Evolutionary conservation across 768 basidiomycete genomes (phyloP).

Genomic region (Leucosporidium scottii): DNA sequence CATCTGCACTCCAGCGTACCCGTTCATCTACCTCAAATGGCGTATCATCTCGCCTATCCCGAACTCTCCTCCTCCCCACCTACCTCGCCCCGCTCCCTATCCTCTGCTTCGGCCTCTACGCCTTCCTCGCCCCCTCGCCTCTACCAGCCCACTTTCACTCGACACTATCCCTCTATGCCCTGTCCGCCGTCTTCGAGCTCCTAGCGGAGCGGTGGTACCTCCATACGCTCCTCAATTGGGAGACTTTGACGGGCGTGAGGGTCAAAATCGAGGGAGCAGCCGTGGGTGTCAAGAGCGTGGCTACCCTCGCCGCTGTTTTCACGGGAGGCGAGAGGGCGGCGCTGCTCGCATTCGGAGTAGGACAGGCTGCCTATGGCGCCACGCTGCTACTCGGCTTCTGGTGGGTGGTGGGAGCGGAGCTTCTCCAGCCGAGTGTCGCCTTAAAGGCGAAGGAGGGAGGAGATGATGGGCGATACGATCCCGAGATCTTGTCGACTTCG

Average conservation of each 20-base stretch:
- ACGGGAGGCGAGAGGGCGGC: constrained; percentile 47
- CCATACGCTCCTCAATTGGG: constrained; percentile 53
- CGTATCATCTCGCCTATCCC: not conserved
- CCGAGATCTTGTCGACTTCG: constrained; percentile 48
- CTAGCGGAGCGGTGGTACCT: constrained; percentile 77
- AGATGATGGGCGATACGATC: constrained; percentile 5
- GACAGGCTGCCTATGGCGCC: constrained; percentile 68
- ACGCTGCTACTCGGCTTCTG: constrained; percentile 56
- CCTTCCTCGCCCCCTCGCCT: constrained; percentile 38
- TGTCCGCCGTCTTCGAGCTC: constrained; percentile 70
- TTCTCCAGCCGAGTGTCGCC: not conserved
- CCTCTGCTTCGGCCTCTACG: constrained; percentile 50
- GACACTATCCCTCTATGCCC: constrained; percentile 63
- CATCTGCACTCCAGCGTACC: not conserved
- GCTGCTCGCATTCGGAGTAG: constrained; percentile 75
- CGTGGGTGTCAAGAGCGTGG: constrained; percentile 63
- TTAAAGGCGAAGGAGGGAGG: not conserved
- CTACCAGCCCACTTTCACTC: constrained; percentile 50
- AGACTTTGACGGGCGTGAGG: constrained; percentile 61
- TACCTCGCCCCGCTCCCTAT: constrained; percentile 6
- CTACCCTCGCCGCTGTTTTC: constrained; percentile 62
- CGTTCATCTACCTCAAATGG: not conserved
- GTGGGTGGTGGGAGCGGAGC: constrained; percentile 2
- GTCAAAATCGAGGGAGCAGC: constrained; percentile 81
- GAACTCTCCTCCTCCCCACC: constrained; percentile 3